These are phyloP conservation scores for Sporisorium exsertum DNA, from an alignment of 1,284 basidiomycete species.

Conservation along the genomic window DNA sequence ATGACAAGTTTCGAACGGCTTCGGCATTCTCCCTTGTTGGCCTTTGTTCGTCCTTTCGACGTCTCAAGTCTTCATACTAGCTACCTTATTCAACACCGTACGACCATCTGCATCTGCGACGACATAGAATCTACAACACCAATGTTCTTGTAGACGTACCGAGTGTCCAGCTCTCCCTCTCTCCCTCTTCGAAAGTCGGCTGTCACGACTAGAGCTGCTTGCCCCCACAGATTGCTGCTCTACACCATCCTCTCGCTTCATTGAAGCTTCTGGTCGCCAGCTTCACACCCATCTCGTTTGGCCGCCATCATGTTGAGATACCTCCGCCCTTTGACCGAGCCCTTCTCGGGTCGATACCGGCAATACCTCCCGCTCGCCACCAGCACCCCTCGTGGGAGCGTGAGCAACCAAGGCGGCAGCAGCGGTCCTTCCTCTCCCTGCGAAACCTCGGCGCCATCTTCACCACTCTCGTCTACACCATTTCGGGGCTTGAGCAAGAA, in stretches of 20 bases:
- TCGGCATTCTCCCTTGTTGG: background rate
- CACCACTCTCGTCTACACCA: background rate
- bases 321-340: constrained; percentile 21
- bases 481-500: constrained; percentile 1
- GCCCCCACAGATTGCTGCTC: background rate
- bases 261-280: too few relatives aligned
- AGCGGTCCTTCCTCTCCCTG: background rate
- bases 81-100: background rate
- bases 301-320: constrained; percentile 21
- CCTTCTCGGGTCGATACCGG: constrained; percentile 27
- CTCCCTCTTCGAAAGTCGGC: background rate
- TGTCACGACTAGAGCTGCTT: background rate
- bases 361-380: constrained; percentile 31
- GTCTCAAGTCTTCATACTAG: background rate
- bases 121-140: background rate
- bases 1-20: background rate
- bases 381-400: constrained; percentile 24
- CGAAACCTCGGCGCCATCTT: background rate
- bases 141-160: background rate
- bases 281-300: background rate
- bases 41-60: background rate
- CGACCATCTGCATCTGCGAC: background rate
- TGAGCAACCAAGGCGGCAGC: constrained; percentile 19
- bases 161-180: background rate
- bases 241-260: background rate